Evolutionary conservation across 1,284 basidiomycete genomes (phyloP), one percentile per base, ranked within the genome.

Genomic region (Pascua sp.): DNA sequence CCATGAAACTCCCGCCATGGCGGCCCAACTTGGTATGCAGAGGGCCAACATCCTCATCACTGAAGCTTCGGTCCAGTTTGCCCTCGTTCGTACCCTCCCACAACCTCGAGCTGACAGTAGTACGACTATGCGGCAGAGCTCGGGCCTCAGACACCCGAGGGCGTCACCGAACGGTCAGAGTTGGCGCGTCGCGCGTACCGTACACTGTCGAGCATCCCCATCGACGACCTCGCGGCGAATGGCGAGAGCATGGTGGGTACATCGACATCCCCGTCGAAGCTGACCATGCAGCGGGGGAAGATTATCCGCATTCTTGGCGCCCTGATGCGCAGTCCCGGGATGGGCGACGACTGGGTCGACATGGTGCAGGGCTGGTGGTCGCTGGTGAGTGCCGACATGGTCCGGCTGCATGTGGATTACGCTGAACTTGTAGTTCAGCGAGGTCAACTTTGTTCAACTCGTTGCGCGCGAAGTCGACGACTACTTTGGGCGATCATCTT

Each of bases 171-270:
- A 37, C 50, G 66, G 12, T 65, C 67, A 42, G 49, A 39, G 13
- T 60, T 64, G 11, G 66, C 67, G 10, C 53, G 57, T n/a, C 56
- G 60, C 42, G 64, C 64, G 8, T 66, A 66, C 41, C 49, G 55
- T 2, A 61, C 61, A 18, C 51, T 69, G n/a, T 60, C 63, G 11
- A 67, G 62, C 50, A 66, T 70, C 11, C 66, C 68, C 11, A 53
- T 68, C 17, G 67, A 70, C 47, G 58, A 64, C 53, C 61, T 70
- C 8, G 67, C 68, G 1, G 59, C 60, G 4, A 70, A 70, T 44
- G 68, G 68, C 15, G 68, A 70, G 54, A 64, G 64, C 38, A 70
- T 70, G 56, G 65, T 67, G 41, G 57, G 61, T 51, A 2, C n/a
- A 12, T 16, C 9, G 11, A 18, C 4, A 16, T 16, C 12, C n/a